Base-by-base conservation (phyloP, 805 yeast genomes). In the Wickerhamiella dianesei region DNA sequence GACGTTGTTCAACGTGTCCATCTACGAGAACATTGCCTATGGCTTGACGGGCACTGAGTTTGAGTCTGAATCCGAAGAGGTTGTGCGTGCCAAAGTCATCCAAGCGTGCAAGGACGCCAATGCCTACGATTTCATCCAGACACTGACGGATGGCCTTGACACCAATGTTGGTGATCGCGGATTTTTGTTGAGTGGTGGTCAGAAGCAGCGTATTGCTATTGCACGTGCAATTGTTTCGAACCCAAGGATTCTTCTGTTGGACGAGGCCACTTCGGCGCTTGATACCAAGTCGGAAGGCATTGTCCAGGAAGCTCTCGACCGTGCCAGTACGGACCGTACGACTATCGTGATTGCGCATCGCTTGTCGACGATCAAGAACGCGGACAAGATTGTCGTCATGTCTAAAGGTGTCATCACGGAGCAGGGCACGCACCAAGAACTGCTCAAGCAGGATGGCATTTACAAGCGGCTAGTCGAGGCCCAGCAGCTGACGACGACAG, bases 1-100 rank as follows among this genome's bases (percentile, higher is more conserved):
- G 0, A 95, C 96, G 3, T 67, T 89, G 40, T 89, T 92, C 67
- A 83, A 88, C 57, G 95, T 85, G 46, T 72, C 94, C 1, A 86
- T 89, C 41, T 68, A 79, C 59, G 96, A 89, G 59, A 89, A 89
- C 59, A 79, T 89, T 41, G 71, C 88, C 48, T 89, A 83, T 64
- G 98, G 97, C 18, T 67, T 86, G 44, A 68, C 74, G 35, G 84
- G 95, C 1, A 69, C 79, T 0, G 82, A 82, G 57, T 77, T 72
- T 37, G 89, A 87, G 47, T 42, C 62, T 52, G 67, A 69, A 45
- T 41, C 65, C 43, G 59, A 65, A 18, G 64, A 65, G 54, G 57
- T 57, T 55, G 59, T 68, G 57, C 52, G 68, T 41, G 62, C 60
- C 46, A 49, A 65, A 29, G 65, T 69, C 17, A 57, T 58, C 25